Conservation (phyloP, 2,329 filamentous ascomycete genomes). For the Trichoderma oligosporum region DNA sequence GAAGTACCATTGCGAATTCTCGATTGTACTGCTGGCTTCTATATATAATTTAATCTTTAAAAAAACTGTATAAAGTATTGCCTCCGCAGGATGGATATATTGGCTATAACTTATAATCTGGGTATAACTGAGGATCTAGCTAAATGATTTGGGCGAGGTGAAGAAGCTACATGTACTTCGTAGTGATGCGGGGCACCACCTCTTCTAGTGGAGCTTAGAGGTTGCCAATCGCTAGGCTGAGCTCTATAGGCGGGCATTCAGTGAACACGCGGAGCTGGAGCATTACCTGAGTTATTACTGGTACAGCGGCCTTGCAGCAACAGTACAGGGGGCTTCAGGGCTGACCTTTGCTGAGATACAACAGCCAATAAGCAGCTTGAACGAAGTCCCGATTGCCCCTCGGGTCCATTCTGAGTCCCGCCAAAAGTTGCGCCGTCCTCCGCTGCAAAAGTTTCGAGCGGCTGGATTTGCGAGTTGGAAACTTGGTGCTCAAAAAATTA, state of each 20-base stretch:
- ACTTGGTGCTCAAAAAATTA: neutral
- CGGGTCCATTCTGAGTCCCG: neutral
- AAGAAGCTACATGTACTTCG: no score
- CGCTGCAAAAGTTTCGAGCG: conserved; percentile 22
- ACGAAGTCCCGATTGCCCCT: conserved; percentile 1
- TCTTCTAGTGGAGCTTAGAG: no score
- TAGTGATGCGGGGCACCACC: no score
- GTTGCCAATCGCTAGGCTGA: no score
- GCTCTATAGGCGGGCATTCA: neutral
- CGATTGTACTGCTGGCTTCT: neutral
- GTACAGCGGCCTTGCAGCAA: conserved; percentile 10
- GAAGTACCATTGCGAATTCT: conserved; percentile 59
- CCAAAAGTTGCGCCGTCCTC: neutral
- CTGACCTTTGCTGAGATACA: neutral
- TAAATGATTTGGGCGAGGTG: no score
- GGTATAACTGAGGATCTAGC: no score
- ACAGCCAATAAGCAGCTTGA: conserved; percentile 13
- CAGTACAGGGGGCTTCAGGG: conserved; percentile 11
- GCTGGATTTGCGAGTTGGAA: conserved; percentile 9
- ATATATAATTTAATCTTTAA: neutral
- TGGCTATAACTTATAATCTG: no score
- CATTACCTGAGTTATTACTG: no score
- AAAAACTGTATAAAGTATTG: neutral
- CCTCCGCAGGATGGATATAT: no score
- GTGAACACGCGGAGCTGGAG: neutral